Conservation (phyloP, 805 yeast species). For the Candida namnaoensis region DNA sequence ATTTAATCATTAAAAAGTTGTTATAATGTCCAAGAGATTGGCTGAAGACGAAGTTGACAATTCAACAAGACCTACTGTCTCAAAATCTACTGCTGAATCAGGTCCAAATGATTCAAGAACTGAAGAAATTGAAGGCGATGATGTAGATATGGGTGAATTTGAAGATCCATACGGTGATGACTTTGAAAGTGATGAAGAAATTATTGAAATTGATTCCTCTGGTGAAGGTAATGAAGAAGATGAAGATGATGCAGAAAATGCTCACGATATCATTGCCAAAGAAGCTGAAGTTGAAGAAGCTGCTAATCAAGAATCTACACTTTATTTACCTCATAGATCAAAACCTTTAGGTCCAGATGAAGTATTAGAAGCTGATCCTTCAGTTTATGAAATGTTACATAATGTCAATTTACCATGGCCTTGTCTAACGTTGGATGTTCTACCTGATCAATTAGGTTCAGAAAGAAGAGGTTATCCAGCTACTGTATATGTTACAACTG, state of each 20-base stretch:
- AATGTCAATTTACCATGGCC: constrained; percentile 96
- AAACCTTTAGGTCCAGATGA: constrained; percentile 93
- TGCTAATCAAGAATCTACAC: constrained; percentile 29
- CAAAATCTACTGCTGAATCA: constrained; percentile 8
- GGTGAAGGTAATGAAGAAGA: constrained; percentile 35
- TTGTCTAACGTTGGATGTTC: constrained; percentile 80
- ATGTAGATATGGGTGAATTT: constrained; percentile 69
- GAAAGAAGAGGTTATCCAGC: constrained; percentile 92
- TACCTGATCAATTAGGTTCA: constrained; percentile 79
- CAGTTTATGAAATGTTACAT: constrained; percentile 94
- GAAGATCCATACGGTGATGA: constrained; percentile 90
- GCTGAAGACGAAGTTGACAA: constrained; percentile 8
- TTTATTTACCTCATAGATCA: constrained; percentile 84
- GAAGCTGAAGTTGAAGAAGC: constrained; percentile 29
- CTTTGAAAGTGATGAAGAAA: constrained; percentile 85
- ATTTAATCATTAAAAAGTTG: neutral
- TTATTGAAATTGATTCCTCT: constrained; percentile 69
- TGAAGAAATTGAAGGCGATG: constrained; percentile 26
- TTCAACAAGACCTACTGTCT: constrained; percentile 15
- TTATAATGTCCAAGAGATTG: constrained; percentile 18
- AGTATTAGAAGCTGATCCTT: constrained; percentile 91
- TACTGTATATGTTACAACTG: constrained; percentile 75
- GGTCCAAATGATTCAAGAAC: constrained; percentile 10
- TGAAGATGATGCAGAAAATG: constrained; percentile 19
- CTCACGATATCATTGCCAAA: constrained; percentile 25